phyloP scores from a whole-genome alignment of 495 filamentous ascomycete species.

The Paragyromitra xinjiangensis region DNA sequence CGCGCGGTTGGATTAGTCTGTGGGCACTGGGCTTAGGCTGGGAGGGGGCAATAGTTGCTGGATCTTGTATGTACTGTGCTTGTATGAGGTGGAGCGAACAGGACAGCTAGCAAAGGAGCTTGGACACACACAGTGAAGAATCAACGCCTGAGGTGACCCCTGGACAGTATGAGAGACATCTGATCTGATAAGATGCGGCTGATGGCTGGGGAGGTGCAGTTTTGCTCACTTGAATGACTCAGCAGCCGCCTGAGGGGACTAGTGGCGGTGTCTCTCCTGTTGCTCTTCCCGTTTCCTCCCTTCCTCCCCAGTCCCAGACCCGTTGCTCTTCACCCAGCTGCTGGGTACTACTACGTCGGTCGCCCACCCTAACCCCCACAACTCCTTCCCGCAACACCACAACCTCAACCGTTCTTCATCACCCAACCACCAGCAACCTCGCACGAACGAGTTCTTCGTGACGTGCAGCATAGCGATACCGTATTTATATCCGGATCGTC shows the following conservation, averaged over 20 bases:
- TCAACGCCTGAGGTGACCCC: too few relatives aligned
- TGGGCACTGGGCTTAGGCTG: too few relatives aligned
- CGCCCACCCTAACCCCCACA: slow-evolving; percentile 54
- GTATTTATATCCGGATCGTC: slow-evolving; percentile 54
- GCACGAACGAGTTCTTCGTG: slow-evolving; percentile 44
- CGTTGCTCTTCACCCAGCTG: slow-evolving; percentile 46
- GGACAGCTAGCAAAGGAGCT: slow-evolving; percentile 32
- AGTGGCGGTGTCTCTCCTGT: slow-evolving; percentile 42
- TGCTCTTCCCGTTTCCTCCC: slow-evolving; percentile 46
- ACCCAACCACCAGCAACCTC: slow-evolving; percentile 55
- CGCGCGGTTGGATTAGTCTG: not conserved
- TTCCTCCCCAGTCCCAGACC: slow-evolving; percentile 44
- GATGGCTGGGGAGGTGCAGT: not conserved
- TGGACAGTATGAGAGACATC: slow-evolving; percentile 12
- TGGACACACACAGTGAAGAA: not conserved
- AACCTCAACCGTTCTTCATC: slow-evolving; percentile 52
- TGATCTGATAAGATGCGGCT: slow-evolving; percentile 53
- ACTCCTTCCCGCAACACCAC: slow-evolving; percentile 55
- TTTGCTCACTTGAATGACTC: slow-evolving; percentile 18
- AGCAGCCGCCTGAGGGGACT: slow-evolving; percentile 26
- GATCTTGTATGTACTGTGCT: slow-evolving; percentile 4
- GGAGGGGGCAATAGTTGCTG: not conserved
- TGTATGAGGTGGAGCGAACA: not conserved
- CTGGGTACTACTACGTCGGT: slow-evolving; percentile 53
- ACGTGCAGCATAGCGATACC: slow-evolving; percentile 53